phyloP scores from a whole-genome alignment of 2,329 filamentous ascomycete genomes.

The Aspergillus fumigatiaffinis region DNA sequence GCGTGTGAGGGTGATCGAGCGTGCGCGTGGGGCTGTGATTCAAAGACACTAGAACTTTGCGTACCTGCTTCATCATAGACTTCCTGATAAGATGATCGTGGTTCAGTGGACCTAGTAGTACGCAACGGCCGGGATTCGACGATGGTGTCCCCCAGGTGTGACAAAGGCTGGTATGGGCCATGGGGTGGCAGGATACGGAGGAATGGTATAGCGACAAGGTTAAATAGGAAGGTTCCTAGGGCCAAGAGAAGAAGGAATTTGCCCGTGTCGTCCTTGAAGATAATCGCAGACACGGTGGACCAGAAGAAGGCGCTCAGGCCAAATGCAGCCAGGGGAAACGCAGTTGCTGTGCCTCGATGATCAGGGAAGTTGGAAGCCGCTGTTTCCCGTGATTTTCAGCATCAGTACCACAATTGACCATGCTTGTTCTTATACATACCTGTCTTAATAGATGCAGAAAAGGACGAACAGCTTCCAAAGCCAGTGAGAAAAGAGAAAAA shows the following conservation, averaged over 20 bases:
- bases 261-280: constrained; percentile 79
- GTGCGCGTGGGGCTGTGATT: constrained; percentile 22
- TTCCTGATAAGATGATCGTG: constrained; percentile 18
- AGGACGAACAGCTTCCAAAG: constrained; percentile 85
- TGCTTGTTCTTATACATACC: constrained; percentile 34
- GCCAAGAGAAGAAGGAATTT: constrained; percentile 77
- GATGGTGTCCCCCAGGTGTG: constrained; percentile 20
- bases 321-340: constrained; percentile 88
- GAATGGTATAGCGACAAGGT: constrained; percentile 78
- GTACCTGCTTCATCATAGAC: constrained; percentile 35
- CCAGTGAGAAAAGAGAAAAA: constrained; percentile 84
- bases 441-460: constrained; percentile 79
- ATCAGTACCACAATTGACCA: too few species aligned
- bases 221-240: constrained; percentile 71
- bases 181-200: constrained; percentile 66
- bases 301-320: constrained; percentile 97
- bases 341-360: constrained; percentile 87
- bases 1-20: constrained; percentile 28
- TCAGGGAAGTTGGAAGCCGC: constrained; percentile 89
- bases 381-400: constrained; percentile 28
- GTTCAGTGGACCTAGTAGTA: constrained; percentile 29
- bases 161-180: constrained; percentile 42
- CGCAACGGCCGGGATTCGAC: constrained; percentile 30
- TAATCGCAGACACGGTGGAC: constrained; percentile 69
- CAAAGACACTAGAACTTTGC: constrained; percentile 31